phyloP scores from a whole-genome alignment of 2,329 filamentous ascomycete species.

The Sporothrix curviconia region DNA sequence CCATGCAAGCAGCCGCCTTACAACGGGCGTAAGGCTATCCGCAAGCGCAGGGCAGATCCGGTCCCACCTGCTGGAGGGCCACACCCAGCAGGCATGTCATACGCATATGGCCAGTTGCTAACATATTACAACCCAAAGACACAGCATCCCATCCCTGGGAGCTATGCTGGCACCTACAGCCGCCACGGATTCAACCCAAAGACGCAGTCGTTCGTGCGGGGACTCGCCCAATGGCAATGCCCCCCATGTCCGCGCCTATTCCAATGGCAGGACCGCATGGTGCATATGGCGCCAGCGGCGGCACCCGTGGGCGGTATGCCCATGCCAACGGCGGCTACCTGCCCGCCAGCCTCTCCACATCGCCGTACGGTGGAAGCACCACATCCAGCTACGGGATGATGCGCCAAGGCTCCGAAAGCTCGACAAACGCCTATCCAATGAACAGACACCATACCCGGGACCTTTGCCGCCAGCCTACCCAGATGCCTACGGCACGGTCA shows the following conservation, averaged over 20 bases:
- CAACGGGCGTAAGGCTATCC: conserved; percentile 26
- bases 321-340: conserved; percentile 34
- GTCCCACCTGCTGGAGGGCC: conserved; percentile 18
- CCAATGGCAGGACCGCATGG: background rate
- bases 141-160: conserved; percentile 74
- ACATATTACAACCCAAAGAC: conserved; percentile 59
- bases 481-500: conserved; percentile 7
- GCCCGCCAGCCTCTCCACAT: conserved; percentile 30
- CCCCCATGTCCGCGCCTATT: conserved; percentile 38
- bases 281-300: background rate
- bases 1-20: conserved; percentile 18
- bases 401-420: conserved; percentile 50
- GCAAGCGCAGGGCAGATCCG: conserved; percentile 19
- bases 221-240: conserved; percentile 44
- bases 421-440: conserved; percentile 44
- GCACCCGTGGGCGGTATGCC: conserved; percentile 19
- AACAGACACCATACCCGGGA: conserved; percentile 21
- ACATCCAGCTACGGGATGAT: conserved; percentile 46
- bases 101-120: conserved; percentile 74
- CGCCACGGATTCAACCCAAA: conserved; percentile 88
- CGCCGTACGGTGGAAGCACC: conserved; percentile 36
- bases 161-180: conserved; percentile 52
- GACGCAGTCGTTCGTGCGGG: conserved; percentile 83
- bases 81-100: conserved; percentile 44
- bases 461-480: background rate